These are phyloP conservation scores for Diplodia sapinea DNA, from an alignment of 2,329 filamentous ascomycete species.

Conservation along the genomic window DNA sequence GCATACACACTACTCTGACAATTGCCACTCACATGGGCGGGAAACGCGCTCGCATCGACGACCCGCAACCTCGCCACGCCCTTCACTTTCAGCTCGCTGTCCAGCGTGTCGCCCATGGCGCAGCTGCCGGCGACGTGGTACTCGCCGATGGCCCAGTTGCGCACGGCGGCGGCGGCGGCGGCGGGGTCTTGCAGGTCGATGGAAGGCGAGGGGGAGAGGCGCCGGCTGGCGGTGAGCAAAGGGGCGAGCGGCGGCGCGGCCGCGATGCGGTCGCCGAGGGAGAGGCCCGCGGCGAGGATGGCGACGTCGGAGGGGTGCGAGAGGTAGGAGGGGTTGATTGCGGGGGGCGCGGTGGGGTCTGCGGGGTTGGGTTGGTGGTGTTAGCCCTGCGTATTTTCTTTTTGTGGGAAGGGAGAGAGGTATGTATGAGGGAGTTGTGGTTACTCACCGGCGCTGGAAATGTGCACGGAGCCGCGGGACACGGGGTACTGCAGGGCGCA, in stretches of 20 bases:
- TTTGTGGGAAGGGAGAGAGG: not conserved
- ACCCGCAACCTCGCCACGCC: conserved; percentile 33
- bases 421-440: too few relatives aligned
- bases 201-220: not conserved
- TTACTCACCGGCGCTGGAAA: conserved; percentile 6
- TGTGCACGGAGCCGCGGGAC: conserved; percentile 13
- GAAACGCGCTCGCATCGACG: conserved; percentile 33
- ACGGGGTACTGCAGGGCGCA: conserved; percentile 20
- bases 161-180: not conserved
- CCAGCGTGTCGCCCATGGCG: conserved; percentile 40
- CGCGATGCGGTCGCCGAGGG: conserved; percentile 45
- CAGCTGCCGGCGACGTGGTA: conserved; percentile 21
- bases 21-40: conserved; percentile 17
- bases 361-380: conserved; percentile 15
- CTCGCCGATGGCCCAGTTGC: conserved; percentile 1
- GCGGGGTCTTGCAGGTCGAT: conserved; percentile 35
- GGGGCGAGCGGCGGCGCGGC: not conserved
- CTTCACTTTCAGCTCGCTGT: conserved; percentile 40
- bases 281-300: conserved; percentile 45
- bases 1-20: conserved; percentile 31
- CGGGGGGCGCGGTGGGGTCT: conserved; percentile 41
- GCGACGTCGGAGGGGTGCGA: conserved; percentile 52
- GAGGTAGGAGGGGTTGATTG: conserved; percentile 51
- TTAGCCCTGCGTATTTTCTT: too few relatives aligned
- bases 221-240: not conserved